Conservation (phyloP, 208 protist species). For the Trypanosoma mega region DNA sequence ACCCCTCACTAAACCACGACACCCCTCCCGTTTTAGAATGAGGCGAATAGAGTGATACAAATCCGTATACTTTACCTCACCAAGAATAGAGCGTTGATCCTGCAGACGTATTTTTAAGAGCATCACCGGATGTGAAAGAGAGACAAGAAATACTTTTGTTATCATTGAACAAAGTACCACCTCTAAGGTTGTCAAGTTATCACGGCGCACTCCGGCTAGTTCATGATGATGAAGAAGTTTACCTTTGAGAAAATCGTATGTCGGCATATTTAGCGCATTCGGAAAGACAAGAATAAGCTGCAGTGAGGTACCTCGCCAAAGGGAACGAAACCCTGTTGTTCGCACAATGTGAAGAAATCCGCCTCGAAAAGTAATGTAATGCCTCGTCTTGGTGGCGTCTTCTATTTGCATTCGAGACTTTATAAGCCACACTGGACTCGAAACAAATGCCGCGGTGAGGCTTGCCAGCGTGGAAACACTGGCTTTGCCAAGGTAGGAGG, state of each 20-base stretch:
- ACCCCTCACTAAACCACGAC: conserved; percentile 68
- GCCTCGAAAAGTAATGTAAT: conserved; percentile 67
- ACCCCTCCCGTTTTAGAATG: conserved; percentile 63
- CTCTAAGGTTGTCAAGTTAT: conserved; percentile 58
- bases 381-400: conserved; percentile 31
- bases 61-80: conserved; percentile 57
- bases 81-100: conserved; percentile 60
- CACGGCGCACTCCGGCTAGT: not conserved
- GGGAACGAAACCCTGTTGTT: conserved; percentile 61
- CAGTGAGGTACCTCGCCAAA: conserved; percentile 75
- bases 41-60: conserved; percentile 45
- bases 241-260: conserved; percentile 78
- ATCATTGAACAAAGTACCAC: conserved; percentile 69
- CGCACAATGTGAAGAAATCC: conserved; percentile 51
- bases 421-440: conserved; percentile 86
- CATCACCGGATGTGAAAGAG: conserved; percentile 76
- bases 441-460: conserved; percentile 50
- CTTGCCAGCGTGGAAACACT: conserved; percentile 69
- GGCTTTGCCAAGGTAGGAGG: conserved; percentile 40
- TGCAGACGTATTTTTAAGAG: conserved; percentile 80
- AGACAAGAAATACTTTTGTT: conserved; percentile 61
- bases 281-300: conserved; percentile 81
- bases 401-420: conserved; percentile 92
- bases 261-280: conserved; percentile 70
- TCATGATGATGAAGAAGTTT: conserved; percentile 39